Percentiles rank a stretch among this genome's conserved stretches.
Evolutionary conservation across 768 basidiomycete genomes (phyloP).

Genomic region (Melanogaster broomeanus): DNA sequence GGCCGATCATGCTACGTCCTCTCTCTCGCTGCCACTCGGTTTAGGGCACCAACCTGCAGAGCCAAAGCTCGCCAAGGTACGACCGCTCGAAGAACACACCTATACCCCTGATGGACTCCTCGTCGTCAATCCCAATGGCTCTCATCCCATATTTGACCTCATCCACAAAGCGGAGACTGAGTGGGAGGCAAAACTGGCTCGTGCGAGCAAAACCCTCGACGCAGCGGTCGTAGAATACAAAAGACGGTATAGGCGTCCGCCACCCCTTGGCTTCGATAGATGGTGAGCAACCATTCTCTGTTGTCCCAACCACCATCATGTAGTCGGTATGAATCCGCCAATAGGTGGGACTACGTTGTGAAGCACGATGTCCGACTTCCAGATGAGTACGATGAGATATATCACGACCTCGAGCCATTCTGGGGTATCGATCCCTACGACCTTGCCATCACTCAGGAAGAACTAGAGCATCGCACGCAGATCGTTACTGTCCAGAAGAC

Average conservation of each 20-base stretch:
- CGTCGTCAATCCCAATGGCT: slow-evolving; percentile 34
- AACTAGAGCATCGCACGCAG: slow-evolving; percentile 13
- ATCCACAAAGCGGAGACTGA: slow-evolving; percentile 36
- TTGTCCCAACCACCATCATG: background rate
- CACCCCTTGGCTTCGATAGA: slow-evolving; percentile 44
- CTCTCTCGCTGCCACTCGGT: background rate
- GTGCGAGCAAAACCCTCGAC: slow-evolving; percentile 38
- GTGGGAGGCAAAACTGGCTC: slow-evolving; percentile 37
- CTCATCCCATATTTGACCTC: slow-evolving; percentile 48
- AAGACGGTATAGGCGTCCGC: slow-evolving; percentile 33
- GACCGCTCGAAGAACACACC: slow-evolving; percentile 17
- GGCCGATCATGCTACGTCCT: too few species aligned
- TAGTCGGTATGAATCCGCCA: background rate
- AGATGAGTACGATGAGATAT: slow-evolving; percentile 51
- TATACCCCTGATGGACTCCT: slow-evolving; percentile 31
- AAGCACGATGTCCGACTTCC: slow-evolving; percentile 40
- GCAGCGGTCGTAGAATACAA: slow-evolving; percentile 42
- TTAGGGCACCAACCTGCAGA: too few species aligned
- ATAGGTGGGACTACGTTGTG: slow-evolving; percentile 45
- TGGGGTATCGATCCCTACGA: slow-evolving; percentile 37
- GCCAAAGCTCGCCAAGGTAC: background rate
- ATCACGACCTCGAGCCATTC: slow-evolving; percentile 37
- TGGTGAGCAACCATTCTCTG: slow-evolving; percentile 32
- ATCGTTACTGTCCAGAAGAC: slow-evolving; percentile 30
- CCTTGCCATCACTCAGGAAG: slow-evolving; percentile 18